Conservation (phyloP, 768 basidiomycete species). For the Tremella fuciformis region DNA sequence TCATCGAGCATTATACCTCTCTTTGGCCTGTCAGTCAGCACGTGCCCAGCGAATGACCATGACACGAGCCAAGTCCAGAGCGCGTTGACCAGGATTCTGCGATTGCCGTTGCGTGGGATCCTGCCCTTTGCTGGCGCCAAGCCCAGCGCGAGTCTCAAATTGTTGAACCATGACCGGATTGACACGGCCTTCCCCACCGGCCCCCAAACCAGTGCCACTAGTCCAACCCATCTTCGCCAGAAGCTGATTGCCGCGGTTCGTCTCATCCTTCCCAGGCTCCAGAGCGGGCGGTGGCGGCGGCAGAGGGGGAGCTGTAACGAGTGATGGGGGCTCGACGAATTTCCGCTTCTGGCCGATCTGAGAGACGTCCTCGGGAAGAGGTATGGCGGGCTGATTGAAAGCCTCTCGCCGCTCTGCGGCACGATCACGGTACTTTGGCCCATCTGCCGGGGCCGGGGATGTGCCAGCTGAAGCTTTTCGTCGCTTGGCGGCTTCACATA, state of each 20-base stretch:
- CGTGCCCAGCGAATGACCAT: neutral
- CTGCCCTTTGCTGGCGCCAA: conserved; percentile 89
- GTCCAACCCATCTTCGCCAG: conserved; percentile 99
- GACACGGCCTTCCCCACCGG: conserved; percentile 74
- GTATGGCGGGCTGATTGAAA: conserved; percentile 87
- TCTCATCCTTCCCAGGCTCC: conserved; percentile 74
- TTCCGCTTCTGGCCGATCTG: conserved; percentile 53
- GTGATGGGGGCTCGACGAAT: conserved; percentile 60
- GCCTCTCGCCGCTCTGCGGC: conserved; percentile 85
- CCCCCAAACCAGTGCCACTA: conserved; percentile 81
- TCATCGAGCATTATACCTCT: conserved; percentile 19
- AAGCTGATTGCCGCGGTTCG: conserved; percentile 85
- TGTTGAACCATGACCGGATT: conserved; percentile 77
- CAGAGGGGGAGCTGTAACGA: conserved; percentile 38
- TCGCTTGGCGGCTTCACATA: conserved; percentile 57
- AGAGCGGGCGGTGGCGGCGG: conserved; percentile 60
- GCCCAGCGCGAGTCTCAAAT: conserved; percentile 80
- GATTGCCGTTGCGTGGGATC: conserved; percentile 47
- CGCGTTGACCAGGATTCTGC: conserved; percentile 6
- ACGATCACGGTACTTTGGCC: conserved; percentile 85
- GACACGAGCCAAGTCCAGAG: conserved; percentile 41
- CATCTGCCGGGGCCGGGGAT: conserved; percentile 54
- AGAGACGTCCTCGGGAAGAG: conserved; percentile 47
- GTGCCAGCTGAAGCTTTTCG: conserved; percentile 64
- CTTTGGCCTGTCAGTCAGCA: conserved; percentile 19